A percentile compares a stretch with the other conserved stretches of the same genome.
Conservation (phyloP, 1,284 basidiomycete species). For the Stygiomarasmius scandens region DNA sequence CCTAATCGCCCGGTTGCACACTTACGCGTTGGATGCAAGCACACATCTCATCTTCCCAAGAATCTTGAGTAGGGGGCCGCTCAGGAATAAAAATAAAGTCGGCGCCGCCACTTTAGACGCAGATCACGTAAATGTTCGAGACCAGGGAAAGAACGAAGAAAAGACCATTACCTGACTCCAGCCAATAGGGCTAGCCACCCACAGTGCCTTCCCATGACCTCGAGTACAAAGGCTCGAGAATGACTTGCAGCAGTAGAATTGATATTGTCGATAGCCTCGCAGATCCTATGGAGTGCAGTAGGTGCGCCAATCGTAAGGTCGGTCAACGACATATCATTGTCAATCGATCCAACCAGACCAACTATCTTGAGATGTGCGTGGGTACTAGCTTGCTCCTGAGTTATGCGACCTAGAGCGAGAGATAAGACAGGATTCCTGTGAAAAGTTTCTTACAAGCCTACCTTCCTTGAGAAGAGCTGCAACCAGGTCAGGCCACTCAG, state of each 20-base stretch:
- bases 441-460: slow-evolving; percentile 21
- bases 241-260: slow-evolving; percentile 96
- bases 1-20: too few relatives aligned
- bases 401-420: slow-evolving; percentile 78
- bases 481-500: slow-evolving; percentile 91
- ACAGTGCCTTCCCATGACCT: slow-evolving; percentile 99
- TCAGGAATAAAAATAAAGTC: slow-evolving; percentile 99
- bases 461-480: slow-evolving; percentile 68
- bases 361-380: slow-evolving; percentile 93
- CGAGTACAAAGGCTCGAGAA: slow-evolving; percentile 96
- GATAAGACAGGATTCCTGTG: too few relatives aligned
- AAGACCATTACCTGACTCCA: slow-evolving; percentile 69
- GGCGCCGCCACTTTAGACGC: slow-evolving; percentile 73
- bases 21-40: slow-evolving; percentile 78
- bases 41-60: slow-evolving; percentile 95
- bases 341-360: slow-evolving; percentile 96
- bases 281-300: slow-evolving; percentile 94
- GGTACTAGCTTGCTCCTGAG: slow-evolving; percentile 66
- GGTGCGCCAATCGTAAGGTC: slow-evolving; percentile 97
- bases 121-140: slow-evolving; percentile 14
- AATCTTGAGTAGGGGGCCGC: slow-evolving; percentile 74
- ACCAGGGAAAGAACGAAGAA: not conserved
- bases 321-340: slow-evolving; percentile 99
- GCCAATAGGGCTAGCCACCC: slow-evolving; percentile 97
- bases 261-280: slow-evolving; percentile 97